phyloP scores from a whole-genome alignment of 768 basidiomycete species.

The Suillus variegatus region DNA sequence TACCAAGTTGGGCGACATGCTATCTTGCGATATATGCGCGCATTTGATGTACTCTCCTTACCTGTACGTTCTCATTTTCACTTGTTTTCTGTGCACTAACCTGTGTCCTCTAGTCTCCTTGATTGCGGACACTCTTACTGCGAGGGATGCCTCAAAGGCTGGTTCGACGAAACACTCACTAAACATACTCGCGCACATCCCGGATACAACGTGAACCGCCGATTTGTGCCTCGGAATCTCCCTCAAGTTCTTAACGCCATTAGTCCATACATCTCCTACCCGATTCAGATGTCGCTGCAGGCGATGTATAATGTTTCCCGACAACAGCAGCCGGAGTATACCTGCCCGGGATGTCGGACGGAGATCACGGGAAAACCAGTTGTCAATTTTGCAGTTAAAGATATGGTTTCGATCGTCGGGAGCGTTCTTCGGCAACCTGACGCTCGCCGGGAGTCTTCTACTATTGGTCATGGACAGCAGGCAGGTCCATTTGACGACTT shows the following conservation, averaged over 20 bases:
- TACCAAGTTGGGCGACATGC: slow-evolving; percentile 50
- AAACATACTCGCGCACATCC: slow-evolving; percentile 53
- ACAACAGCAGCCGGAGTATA: slow-evolving; percentile 51
- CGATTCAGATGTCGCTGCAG: slow-evolving; percentile 19
- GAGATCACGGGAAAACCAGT: slow-evolving; percentile 49
- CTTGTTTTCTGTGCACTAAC: slow-evolving; percentile 4
- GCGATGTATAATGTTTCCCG: slow-evolving; percentile 22
- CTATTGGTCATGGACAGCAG: background rate
- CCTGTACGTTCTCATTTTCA: slow-evolving; percentile 43
- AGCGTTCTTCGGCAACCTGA: slow-evolving; percentile 48
- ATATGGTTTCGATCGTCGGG: slow-evolving; percentile 52
- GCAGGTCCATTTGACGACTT: slow-evolving; percentile 48
- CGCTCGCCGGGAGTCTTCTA: slow-evolving; percentile 25
- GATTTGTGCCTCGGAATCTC: slow-evolving; percentile 18
- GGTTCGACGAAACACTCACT: slow-evolving; percentile 48
- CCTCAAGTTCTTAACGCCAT: slow-evolving; percentile 17
- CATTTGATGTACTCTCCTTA: slow-evolving; percentile 66
- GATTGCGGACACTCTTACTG: slow-evolving; percentile 77
- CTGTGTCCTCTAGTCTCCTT: slow-evolving; percentile 44
- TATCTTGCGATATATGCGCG: slow-evolving; percentile 68
- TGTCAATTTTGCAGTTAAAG: slow-evolving; percentile 64
- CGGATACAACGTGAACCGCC: slow-evolving; percentile 38
- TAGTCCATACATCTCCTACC: slow-evolving; percentile 9
- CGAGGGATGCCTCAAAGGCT: slow-evolving; percentile 56
- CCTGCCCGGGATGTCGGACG: slow-evolving; percentile 68